Evolutionary conservation across 2,329 filamentous ascomycete species (phyloP), one percentile per base, ranked within the genome.

Genomic region (Fusarium acutatum): DNA sequence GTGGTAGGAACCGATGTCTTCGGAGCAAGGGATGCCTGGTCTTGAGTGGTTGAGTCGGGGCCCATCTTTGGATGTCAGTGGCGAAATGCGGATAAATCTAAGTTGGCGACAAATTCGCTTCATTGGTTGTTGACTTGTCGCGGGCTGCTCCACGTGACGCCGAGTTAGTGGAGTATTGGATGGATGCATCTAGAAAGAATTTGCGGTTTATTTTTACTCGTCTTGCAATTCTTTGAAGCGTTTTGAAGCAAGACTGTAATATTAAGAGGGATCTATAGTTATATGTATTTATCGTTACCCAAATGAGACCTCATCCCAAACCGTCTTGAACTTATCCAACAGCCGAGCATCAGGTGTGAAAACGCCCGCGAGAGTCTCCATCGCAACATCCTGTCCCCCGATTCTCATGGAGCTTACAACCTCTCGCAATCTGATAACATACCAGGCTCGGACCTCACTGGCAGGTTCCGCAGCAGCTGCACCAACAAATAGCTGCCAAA

Each of bases 401-500:
- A 53, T 60, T 9, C 47, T 50, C 65, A 61, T 62, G 5, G 61
- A 59, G 6, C 22, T 24, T 6, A 71, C 24, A 3, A 75, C 58
- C 7, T 56, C 56, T 35, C 30, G 37, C 13, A 75, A 13, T 9
- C 49, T 65, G 1, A 12, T n/a, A 14, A 53, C 6, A 24, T 60
- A 75, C 72, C 72, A 75, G 9, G 17, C 30, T 1, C 50, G 32
- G 1, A 50, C 30, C 8, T 49, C 63, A 18, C 58, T 53, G 7
- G 32, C 26, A 0, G 32, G 22, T 4, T 41, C 59, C 1, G 67
- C 46, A 6, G 75, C 75, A 24, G 62, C 61, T 1, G 69, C 73
- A 3, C 75, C 75, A 11, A 77, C 58, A 12, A 77, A 77, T 12
- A 75, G 56, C 15, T 77, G 71, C 73, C 73, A 76, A 13, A 76